Conservation (phyloP, 1,284 basidiomycete species). For the Ceratobasidium sp. region DNA sequence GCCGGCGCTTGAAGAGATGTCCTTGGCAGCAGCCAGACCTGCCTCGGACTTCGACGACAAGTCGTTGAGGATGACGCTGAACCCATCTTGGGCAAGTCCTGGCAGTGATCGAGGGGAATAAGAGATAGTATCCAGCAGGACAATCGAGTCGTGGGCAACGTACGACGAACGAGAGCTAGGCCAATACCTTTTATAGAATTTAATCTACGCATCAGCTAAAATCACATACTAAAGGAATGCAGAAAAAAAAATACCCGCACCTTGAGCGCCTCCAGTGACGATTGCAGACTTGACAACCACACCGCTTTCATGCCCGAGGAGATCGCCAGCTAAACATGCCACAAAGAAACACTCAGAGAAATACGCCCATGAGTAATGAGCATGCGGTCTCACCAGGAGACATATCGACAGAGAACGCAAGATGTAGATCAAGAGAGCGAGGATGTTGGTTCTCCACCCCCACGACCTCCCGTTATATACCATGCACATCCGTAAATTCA, state of each 20-base stretch:
- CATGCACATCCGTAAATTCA: too few relatives aligned
- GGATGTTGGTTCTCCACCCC: too few relatives aligned
- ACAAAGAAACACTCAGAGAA: too few relatives aligned
- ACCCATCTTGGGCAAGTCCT: conserved; percentile 61
- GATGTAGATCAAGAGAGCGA: too few relatives aligned
- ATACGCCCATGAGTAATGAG: too few relatives aligned
- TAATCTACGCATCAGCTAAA: too few relatives aligned
- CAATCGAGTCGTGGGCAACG: neutral
- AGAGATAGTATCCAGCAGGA: neutral
- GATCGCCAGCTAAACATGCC: conserved; percentile 2
- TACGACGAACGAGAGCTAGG: conserved; percentile 58
- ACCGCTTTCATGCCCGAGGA: neutral
- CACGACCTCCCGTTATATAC: too few relatives aligned
- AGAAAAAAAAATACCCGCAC: neutral
- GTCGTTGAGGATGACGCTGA: conserved; percentile 61
- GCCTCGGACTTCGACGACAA: conserved; percentile 53
- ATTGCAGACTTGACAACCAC: conserved; percentile 52
- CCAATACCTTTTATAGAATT: conserved; percentile 57
- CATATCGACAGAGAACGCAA: too few relatives aligned
- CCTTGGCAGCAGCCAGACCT: conserved; percentile 55
- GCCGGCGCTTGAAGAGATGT: conserved; percentile 55
- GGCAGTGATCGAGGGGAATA: neutral
- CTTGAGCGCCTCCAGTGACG: conserved; percentile 57
- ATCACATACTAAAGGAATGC: too few relatives aligned
- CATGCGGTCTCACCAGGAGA: too few relatives aligned